Evolutionary conservation across 2,329 filamentous ascomycete species (phyloP), one percentile per base, ranked within the genome.

Genomic region (Dothideomycetidae sp.): DNA sequence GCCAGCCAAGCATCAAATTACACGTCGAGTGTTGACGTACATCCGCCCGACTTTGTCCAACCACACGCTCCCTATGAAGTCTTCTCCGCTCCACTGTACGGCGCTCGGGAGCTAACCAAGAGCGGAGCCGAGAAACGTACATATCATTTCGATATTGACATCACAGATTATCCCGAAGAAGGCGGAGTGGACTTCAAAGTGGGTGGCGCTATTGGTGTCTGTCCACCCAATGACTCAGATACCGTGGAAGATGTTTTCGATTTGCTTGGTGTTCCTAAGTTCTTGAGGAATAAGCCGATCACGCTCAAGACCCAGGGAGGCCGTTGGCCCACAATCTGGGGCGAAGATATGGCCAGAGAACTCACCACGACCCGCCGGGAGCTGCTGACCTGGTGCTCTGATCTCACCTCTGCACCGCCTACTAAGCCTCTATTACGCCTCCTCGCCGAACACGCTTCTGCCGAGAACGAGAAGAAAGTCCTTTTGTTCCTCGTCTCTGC

Each of bases 321-420:
- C 21, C 73, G 90, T 34, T 98, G 88, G 88, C 90, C 90, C 3
- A 98, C 90, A 1, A 92, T 98, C 34, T 98, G 90, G 90, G 90
- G 88, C 29, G 83, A 93, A 2, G 88, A 96, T 13, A 62, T 81
- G 57, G 61, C 86, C 5, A 75, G 90, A 40, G 78, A 90, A 54
- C 66, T 98, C n/a, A 67, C 86, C 39, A 93, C 88, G 3, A 96
- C 86, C 0, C 76, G 88, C 33, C 73, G 88, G 34, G 88, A 93
- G 55, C 66, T 98, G n/a, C 66, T 98, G 39, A 93, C 81, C 7
- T 98, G 90, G 90, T 94, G 86, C 55, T 78, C 80, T 16, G 90
- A 98, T 56, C 75, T 96, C 44, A 85, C 94, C 57, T 93, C 84
- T 10, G 85, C 88, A 49, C 78, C 88, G 2, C 88, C 90, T 0